Evolutionary conservation across 805 yeast genomes (phyloP).

Genomic region (Kazachstania africana): DNA sequence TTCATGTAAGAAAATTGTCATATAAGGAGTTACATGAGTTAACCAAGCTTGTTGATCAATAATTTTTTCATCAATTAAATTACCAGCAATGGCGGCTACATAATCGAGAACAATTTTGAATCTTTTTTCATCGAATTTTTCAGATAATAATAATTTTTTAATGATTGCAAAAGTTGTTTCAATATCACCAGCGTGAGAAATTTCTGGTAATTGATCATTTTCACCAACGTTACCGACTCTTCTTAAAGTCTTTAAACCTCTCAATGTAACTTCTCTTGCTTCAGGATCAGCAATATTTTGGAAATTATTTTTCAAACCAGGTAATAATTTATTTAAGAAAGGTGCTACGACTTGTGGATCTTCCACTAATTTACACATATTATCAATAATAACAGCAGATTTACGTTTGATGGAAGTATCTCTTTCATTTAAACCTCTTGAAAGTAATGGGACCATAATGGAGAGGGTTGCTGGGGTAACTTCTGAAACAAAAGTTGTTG

Average conservation of each 20-base stretch:
- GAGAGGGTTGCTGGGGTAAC: constrained; percentile 99
- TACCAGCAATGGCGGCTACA: constrained; percentile 96
- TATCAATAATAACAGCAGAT: constrained; percentile 98
- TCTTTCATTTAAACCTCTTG: constrained; percentile 99
- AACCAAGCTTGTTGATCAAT: constrained; percentile 90
- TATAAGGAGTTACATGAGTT: constrained; percentile 79
- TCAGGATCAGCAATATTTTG: constrained; percentile 99
- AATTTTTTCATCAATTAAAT: constrained; percentile 94
- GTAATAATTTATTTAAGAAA: constrained; percentile 88
- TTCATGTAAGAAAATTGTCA: constrained; percentile 93
- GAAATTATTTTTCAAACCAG: constrained; percentile 90
- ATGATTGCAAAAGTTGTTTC: constrained; percentile 76
- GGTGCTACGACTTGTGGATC: constrained; percentile 99
- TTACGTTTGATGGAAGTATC: constrained; percentile 99
- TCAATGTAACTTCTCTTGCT: constrained; percentile 95
- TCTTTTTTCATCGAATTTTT: constrained; percentile 62
- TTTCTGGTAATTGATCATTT: constrained; percentile 87
- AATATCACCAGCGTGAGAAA: constrained; percentile 97
- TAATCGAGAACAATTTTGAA: constrained; percentile 68
- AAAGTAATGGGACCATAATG: constrained; percentile 96
- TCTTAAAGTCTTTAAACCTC: constrained; percentile 94
- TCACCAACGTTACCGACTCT: constrained; percentile 97
- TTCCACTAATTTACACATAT: constrained; percentile 99
- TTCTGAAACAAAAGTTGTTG: constrained; percentile 98
- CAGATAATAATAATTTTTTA: constrained; percentile 55